Evolutionary conservation across 495 filamentous ascomycete genomes (phyloP).

Genomic region (Daldinia vernicosa): DNA sequence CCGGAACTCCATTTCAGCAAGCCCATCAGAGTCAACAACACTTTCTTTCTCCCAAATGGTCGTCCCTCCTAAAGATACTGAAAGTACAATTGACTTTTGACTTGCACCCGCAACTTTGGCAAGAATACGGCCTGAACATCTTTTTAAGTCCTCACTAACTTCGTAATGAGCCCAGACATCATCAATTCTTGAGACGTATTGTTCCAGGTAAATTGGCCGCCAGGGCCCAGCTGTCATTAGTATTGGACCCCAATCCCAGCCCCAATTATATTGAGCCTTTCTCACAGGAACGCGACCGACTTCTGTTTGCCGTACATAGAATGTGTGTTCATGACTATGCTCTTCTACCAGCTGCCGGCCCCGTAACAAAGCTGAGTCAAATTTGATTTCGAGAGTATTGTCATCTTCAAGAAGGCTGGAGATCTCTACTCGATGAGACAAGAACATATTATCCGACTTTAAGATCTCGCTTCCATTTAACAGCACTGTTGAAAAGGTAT

Average conservation of each 20-base stretch:
- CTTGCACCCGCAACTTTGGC: conserved; percentile 62
- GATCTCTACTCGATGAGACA: conserved; percentile 61
- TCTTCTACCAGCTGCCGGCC: conserved; percentile 53
- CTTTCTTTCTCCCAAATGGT: conserved; percentile 65
- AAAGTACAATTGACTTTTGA: conserved; percentile 40
- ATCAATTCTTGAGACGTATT: conserved; percentile 57
- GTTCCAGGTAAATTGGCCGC: conserved; percentile 72
- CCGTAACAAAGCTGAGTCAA: conserved; percentile 52
- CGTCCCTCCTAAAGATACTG: conserved; percentile 55
- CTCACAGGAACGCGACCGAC: conserved; percentile 53
- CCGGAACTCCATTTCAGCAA: conserved; percentile 55
- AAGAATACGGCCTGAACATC: conserved; percentile 41
- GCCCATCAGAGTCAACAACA: conserved; percentile 41
- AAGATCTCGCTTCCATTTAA: conserved; percentile 65
- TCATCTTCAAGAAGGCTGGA: conserved; percentile 36
- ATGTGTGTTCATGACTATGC: conserved; percentile 55
- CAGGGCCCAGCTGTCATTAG: conserved; percentile 78
- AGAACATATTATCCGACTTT: conserved; percentile 70
- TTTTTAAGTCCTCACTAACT: conserved; percentile 56
- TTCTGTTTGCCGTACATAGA: conserved; percentile 59
- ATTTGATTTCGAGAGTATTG: conserved; percentile 53
- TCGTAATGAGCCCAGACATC: conserved; percentile 65
- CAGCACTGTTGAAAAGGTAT: conserved; percentile 69
- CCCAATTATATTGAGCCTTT: conserved; percentile 73
- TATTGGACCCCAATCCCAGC: conserved; percentile 86